Evolutionary conservation across 2,329 filamentous ascomycete genomes (phyloP), one percentile per base, ranked within the genome.

Genomic region (Neopestalotiopsis clavispora): DNA sequence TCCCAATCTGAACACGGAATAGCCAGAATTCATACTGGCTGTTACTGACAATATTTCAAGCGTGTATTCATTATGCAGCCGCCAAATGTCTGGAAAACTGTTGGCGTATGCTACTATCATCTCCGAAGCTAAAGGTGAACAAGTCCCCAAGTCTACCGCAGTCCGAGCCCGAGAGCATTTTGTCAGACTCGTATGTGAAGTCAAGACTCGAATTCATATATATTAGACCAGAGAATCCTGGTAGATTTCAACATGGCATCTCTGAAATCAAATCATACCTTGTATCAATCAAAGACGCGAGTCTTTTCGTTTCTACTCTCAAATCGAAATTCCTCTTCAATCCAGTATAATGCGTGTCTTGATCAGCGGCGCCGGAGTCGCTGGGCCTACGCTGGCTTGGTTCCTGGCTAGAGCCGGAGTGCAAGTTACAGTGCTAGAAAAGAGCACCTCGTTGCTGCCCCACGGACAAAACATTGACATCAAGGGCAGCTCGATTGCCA

Each of bases 351-450:
- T 65, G 62, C 62, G 40, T n/a, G 62, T 65, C 62, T 28, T 65
- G 42, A 61, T 67, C 52, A 67, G 56, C 40, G 65, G 65, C 7
- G 65, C 65, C 12, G 65, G 65, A 9, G 40, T 67, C 20, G 65
- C 65, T 9, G 65, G 65, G 30, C n/a, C 52, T 30, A 60, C 65
- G 3, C 65, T 67, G 52, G 65, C 65, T n/a, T 59, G 56, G 52
- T 67, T 67, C 65, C 65, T 67, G 7, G 57, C 30, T 14, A 30
- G 57, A 17, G n/a, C 65, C 14, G 65, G 65, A 20, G 32, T 30
- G 12, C 34, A 30, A 10, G 56, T 67, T 17, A 60, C 56, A 2
- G 30, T 67, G 3, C 56, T 67, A n/a, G 65, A 67, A 32, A 67
- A 60, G 34, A 60, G 52, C 52, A 17, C 38, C 9, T 59, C 52